Base-by-base conservation (phyloP, 176 grass and related monocot species). In the Oryza brachyantha region DNA sequence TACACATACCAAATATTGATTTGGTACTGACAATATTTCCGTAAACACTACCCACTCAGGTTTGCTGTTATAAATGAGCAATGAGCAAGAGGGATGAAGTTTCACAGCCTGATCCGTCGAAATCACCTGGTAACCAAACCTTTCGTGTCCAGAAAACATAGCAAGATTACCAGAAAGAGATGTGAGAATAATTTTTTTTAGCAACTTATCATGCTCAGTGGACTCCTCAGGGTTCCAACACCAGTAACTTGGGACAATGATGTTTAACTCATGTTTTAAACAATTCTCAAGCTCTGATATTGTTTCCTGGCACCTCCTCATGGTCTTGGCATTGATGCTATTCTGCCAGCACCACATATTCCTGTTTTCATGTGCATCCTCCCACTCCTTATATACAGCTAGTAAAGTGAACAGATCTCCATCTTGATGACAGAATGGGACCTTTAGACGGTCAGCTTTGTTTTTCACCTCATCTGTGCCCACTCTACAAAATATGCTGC, bases 401-500 rank as follows among this genome's bases (percentile, higher is more conserved):
- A 98, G 92, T 39, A 94, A 82, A 72, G 95, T 94, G 79, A 97
- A 97, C 68, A 97, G 89, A 71, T 97, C 95, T 74, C 92, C 95
- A 74, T 94, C 85, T 54, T 50, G 80, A 50, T 97, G 95, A 62
- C 95, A 97, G 63, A 97, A 86, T 17, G 89, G 91, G 52, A 97
- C 85, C 78, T 85, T 92, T 55, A 88, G 90, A 66, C 90, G 80
- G 75, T 94, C 95, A 12, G 95, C 87, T 92, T 85, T 98, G 78
- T 85, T 87, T 83, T 97, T 97, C 52, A 81, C 87, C 83, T 97
- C 85, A 28, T 85, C 78, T n/a, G 78, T 88, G 26, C 95, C 95
- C 41, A 98, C 85, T 84, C 95, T 91, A 90, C 95, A 98, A 81
- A 98, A 98, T 88, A 98, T 94, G 73, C 89, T 94, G 76, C 87